Evolutionary conservation across 306 rosid genomes (phyloP), one percentile per base, ranked within the genome.

Genomic region (Fagus crenata): DNA sequence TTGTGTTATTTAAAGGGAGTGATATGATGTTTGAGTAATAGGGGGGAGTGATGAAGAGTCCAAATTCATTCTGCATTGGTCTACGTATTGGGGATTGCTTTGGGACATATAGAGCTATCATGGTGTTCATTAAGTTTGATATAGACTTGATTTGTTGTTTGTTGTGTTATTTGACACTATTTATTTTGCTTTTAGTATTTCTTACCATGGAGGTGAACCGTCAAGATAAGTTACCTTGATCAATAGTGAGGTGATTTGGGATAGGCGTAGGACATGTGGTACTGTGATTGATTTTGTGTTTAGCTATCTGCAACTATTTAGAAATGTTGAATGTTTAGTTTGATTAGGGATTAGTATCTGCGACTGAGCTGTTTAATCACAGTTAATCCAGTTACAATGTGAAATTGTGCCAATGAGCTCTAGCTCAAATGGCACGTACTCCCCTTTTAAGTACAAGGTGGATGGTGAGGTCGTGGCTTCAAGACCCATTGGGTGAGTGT

Each of bases 211-310:
- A 75, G 60, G 76, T 42, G 49, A 68, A 18, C 5, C 65, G 51
- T 8, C 53, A 73, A 46, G 17, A 56, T 49, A 42, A 55, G 7
- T 14, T 41, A 32, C 53, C 55, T 77, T 69, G 76, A 58, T 33
- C 2, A 28, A 67, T 32, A 3, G 42, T 0, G 37, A 17, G 71
- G 49, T 37, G 71, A 39, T 14, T 72, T 37, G 40, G 15, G 2
- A 63, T 72, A 35, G 43, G 46, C 35, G 11, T 41, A 11, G 71
- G 67, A 43, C 49, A 41, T 43, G 8, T 73, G 63, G 49, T 39
- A 11, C 22, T 1, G 49, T 40, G 71, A 63, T 64, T 51, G 51
- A 4, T 42, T 42, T 28, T 41, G 41, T 5, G 9, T 22, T 4
- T 2, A n/a, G 32, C 37, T 67, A 7, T 73, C 12, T 53, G 37